Evolutionary conservation across 2,329 filamentous ascomycete genomes (phyloP).

Genomic region (Aspergillus sclerotialis): DNA sequence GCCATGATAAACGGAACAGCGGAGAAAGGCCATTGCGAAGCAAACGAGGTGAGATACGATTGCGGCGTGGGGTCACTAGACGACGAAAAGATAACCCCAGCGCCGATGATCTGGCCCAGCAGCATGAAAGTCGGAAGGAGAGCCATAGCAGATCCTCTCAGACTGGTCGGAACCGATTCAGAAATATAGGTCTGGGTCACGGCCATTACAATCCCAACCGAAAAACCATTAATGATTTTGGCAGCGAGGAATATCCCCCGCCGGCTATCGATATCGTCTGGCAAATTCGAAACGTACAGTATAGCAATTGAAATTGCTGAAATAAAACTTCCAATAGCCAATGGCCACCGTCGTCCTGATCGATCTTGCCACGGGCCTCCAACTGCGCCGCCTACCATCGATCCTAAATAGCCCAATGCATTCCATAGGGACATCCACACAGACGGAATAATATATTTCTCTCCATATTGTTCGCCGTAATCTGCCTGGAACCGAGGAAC

Average conservation of each 20-base stretch:
- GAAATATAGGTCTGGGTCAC: conserved; percentile 45
- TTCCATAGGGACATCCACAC: conserved; percentile 43
- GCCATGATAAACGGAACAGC: conserved; percentile 37
- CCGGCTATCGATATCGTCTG: conserved; percentile 19
- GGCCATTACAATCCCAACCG: conserved; percentile 40
- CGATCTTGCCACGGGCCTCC: conserved; percentile 38
- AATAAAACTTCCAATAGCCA: conserved; percentile 31
- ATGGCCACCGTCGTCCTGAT: conserved; percentile 30
- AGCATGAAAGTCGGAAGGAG: conserved; percentile 46
- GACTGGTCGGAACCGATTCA: conserved; percentile 41
- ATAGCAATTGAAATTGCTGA: conserved; percentile 33
- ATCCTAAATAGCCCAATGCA: conserved; percentile 32
- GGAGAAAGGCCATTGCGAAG: conserved; percentile 22
- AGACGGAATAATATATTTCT: conserved; percentile 34
- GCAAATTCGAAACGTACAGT: conserved; percentile 26
- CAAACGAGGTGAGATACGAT: conserved; percentile 24
- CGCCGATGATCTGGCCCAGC: conserved; percentile 43
- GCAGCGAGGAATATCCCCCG: conserved; percentile 39
- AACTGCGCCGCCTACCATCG: conserved; percentile 30
- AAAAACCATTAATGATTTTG: conserved; percentile 41
- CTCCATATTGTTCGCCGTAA: conserved; percentile 26
- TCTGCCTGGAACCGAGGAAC: conserved; percentile 19
- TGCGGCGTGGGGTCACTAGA: conserved; percentile 13
- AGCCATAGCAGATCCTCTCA: conserved; percentile 43
- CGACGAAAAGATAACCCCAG: conserved; percentile 35